These are phyloP conservation scores for Dioscorea dumetorum DNA, from an alignment of 106 monocot species.

Conservation along the genomic window DNA sequence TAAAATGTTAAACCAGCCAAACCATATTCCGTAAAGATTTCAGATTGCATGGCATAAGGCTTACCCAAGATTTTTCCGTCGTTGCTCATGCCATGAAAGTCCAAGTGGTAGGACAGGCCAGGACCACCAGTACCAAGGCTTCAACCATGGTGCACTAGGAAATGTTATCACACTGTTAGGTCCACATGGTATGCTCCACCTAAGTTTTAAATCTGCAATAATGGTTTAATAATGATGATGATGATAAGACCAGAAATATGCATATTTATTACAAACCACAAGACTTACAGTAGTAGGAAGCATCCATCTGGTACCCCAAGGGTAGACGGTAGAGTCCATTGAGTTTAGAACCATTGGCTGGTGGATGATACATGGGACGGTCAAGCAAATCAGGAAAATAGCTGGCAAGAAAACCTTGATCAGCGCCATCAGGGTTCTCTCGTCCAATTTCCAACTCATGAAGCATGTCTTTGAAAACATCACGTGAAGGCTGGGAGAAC, in stretches of 20 bases:
- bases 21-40: neutral
- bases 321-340: constrained; percentile 77
- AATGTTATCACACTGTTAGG: constrained; percentile 95
- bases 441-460: constrained; percentile 72
- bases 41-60: neutral
- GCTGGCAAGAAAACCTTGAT: constrained; percentile 80
- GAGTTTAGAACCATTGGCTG: constrained; percentile 60
- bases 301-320: constrained; percentile 95
- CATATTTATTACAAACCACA: neutral
- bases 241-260: neutral
- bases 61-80: constrained; percentile 63
- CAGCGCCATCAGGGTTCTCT: constrained; percentile 75
- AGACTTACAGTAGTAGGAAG: constrained; percentile 85
- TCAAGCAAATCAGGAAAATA: constrained; percentile 85
- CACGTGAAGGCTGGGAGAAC: constrained; percentile 55
- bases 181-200: constrained; percentile 86
- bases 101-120: constrained; percentile 88
- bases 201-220: constrained; percentile 68
- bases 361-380: constrained; percentile 75
- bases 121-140: constrained; percentile 98
- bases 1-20: neutral
- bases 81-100: constrained; percentile 78
- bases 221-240: constrained; percentile 15
- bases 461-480: constrained; percentile 78
- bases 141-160: constrained; percentile 84